Conservation (phyloP, 192 early-diverging fungal genomes). For the Lobosporangium transversale region DNA sequence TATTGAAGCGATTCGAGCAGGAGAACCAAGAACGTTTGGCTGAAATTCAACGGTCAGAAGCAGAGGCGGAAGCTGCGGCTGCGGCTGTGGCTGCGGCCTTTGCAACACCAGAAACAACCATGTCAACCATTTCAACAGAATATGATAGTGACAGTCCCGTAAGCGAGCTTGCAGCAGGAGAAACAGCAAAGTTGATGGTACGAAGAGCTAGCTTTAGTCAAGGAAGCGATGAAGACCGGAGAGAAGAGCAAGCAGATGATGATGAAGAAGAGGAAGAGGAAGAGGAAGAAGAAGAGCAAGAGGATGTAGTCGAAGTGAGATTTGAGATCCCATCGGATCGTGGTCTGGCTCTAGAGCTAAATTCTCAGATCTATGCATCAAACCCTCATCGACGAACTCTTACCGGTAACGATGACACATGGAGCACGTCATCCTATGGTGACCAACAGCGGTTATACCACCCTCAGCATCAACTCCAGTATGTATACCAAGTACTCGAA, state of each 20-base stretch:
- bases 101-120: not conserved
- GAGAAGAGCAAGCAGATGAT: too few species aligned
- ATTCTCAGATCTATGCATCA: conserved; percentile 4
- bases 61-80: too few species aligned
- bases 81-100: too few species aligned
- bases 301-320: not conserved
- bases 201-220: not conserved
- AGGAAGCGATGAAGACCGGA: conserved; percentile 5
- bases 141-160: too few species aligned
- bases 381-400: conserved; percentile 4
- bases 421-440: not conserved
- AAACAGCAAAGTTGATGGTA: too few species aligned
- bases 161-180: too few species aligned
- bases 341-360: not conserved
- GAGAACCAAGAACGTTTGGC: conserved; percentile 23
- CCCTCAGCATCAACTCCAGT: not conserved
- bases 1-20: conserved; percentile 35
- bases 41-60: too few species aligned
- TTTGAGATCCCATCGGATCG: not conserved
- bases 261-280: conserved; percentile 1
- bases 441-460: not conserved
- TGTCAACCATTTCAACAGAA: not conserved
- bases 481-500: not conserved
- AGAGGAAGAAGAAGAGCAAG: not conserved
- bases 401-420: not conserved